phyloP scores from a whole-genome alignment of 495 filamentous ascomycete genomes.

The Achaetomiella virescens region DNA sequence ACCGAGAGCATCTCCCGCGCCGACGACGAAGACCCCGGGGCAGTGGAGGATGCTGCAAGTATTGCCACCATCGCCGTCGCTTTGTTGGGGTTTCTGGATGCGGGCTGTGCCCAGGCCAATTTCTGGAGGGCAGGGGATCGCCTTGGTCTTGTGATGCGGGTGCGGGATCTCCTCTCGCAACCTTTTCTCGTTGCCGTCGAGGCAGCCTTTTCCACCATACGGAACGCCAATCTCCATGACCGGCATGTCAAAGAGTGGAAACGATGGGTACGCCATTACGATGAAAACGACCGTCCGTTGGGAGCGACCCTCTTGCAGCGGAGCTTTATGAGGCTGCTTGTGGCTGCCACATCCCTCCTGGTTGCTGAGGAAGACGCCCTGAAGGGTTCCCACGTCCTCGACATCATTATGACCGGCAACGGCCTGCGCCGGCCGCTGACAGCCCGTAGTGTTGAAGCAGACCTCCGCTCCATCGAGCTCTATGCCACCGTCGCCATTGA shows the following conservation, averaged over 20 bases:
- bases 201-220: conserved; percentile 78
- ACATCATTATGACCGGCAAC: conserved; percentile 60
- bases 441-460: conserved; percentile 36
- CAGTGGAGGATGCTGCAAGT: conserved; percentile 56
- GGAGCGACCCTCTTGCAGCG: conserved; percentile 89
- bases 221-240: conserved; percentile 50
- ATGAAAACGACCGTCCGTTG: conserved; percentile 67
- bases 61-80: conserved; percentile 72
- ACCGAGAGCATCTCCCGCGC: conserved; percentile 37
- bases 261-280: conserved; percentile 73
- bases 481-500: conserved; percentile 70
- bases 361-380: conserved; percentile 53
- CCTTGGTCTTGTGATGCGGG: conserved; percentile 57
- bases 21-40: conserved; percentile 46
- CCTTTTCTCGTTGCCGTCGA: conserved; percentile 77
- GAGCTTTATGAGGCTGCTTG: conserved; percentile 77
- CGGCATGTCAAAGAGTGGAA: conserved; percentile 67
- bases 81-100: conserved; percentile 79
- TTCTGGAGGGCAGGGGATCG: conserved; percentile 74
- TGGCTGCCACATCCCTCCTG: conserved; percentile 68
- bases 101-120: conserved; percentile 63
- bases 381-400: conserved; percentile 61
- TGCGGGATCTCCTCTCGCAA: conserved; percentile 71
- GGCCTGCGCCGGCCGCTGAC: conserved; percentile 33
- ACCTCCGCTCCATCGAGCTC: conserved; percentile 56